Evolutionary conservation across 768 basidiomycete genomes (phyloP).

Genomic region (Mycena galopus): DNA sequence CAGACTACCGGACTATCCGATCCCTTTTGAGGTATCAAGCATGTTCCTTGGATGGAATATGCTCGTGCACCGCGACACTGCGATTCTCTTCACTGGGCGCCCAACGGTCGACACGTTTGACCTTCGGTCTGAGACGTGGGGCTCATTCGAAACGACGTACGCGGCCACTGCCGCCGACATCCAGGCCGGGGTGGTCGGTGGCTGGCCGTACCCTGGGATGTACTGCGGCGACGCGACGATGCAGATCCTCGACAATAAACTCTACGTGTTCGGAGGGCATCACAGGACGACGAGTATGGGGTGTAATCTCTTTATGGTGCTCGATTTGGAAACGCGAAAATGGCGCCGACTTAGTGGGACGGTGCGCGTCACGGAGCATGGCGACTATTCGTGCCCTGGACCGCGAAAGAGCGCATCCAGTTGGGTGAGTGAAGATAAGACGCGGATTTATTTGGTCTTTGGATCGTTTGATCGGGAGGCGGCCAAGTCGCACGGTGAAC

Average conservation of each 20-base stretch:
- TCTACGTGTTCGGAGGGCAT: slow-evolving; percentile 56
- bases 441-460: slow-evolving; percentile 50
- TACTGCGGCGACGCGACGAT: slow-evolving; percentile 32
- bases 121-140: slow-evolving; percentile 51
- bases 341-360: slow-evolving; percentile 46
- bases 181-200: background rate
- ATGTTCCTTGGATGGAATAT: slow-evolving; percentile 42
- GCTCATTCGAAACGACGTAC: slow-evolving; percentile 43
- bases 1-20: slow-evolving; percentile 45
- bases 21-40: slow-evolving; percentile 26
- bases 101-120: slow-evolving; percentile 51
- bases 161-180: slow-evolving; percentile 24
- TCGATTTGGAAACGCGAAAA: slow-evolving; percentile 35
- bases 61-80: slow-evolving; percentile 45
- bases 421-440: slow-evolving; percentile 49
- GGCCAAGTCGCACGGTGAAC: slow-evolving; percentile 40
- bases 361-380: slow-evolving; percentile 35
- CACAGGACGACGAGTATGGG: slow-evolving; percentile 47
- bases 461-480: slow-evolving; percentile 52
- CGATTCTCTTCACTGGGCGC: slow-evolving; percentile 53
- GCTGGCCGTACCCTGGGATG: slow-evolving; percentile 43
- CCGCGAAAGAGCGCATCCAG: slow-evolving; percentile 50
- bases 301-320: slow-evolving; percentile 53
- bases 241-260: slow-evolving; percentile 46
- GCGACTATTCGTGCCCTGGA: slow-evolving; percentile 43